These are phyloP conservation scores for Boletus calvinii DNA, from an alignment of 1,284 basidiomycete genomes.

Conservation along the genomic window DNA sequence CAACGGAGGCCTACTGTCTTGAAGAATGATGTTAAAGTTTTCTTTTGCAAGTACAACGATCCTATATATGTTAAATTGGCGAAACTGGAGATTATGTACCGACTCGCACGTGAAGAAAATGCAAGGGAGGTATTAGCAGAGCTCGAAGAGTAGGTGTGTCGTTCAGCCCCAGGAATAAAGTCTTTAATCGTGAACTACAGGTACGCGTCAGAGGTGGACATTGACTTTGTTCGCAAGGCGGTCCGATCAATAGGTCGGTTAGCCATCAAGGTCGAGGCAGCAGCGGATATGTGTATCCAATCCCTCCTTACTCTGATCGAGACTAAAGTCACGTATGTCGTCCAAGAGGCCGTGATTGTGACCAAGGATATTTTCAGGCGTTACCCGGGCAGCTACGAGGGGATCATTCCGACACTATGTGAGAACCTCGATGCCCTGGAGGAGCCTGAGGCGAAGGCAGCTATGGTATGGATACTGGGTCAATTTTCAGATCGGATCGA, in stretches of 20 bases:
- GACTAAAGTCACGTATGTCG: constrained; percentile 94
- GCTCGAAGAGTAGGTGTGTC: constrained; percentile 79
- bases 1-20: constrained; percentile 91
- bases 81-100: constrained; percentile 98
- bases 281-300: constrained; percentile 88
- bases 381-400: constrained; percentile 96
- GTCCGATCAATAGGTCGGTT: constrained; percentile 95
- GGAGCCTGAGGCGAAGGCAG: constrained; percentile 94
- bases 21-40: constrained; percentile 96
- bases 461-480: constrained; percentile 98
- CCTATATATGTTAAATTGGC: constrained; percentile 99
- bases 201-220: constrained; percentile 97
- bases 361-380: constrained; percentile 98
- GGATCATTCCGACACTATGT: constrained; percentile 90
- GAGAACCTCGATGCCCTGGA: constrained; percentile 91
- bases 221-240: constrained; percentile 97
- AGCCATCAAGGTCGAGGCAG: constrained; percentile 93
- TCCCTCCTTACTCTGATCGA: constrained; percentile 87
- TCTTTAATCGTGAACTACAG: constrained; percentile 40
- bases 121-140: constrained; percentile 91
- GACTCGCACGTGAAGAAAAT: constrained; percentile 89
- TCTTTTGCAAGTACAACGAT: constrained; percentile 99
- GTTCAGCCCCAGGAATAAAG: not conserved
- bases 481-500: constrained; percentile 97
- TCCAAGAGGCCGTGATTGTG: constrained; percentile 96